Evolutionary conservation across 345 rosid genomes (phyloP).

Genomic region (Corchorus capsularis): DNA sequence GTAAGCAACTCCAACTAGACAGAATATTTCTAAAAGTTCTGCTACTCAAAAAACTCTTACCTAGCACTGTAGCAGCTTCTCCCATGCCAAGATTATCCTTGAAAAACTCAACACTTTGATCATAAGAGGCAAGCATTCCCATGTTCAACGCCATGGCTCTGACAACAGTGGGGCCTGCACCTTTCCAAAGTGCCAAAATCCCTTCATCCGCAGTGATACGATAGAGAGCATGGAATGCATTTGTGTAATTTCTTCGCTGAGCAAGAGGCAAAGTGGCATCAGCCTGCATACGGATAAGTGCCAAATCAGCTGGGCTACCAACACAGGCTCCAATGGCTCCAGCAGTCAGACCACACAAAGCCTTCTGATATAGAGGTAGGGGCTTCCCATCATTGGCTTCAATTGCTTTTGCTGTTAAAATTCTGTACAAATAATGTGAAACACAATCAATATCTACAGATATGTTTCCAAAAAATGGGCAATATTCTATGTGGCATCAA

Average conservation of each 20-base stretch:
- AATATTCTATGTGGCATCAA: too few species aligned
- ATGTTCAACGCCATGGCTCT: slow-evolving; percentile 99
- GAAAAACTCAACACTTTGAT: slow-evolving; percentile 90
- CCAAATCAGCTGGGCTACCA: slow-evolving; percentile 96
- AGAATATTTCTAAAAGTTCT: background rate
- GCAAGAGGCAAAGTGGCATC: slow-evolving; percentile 91
- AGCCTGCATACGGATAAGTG: slow-evolving; percentile 99
- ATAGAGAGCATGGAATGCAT: slow-evolving; percentile 95
- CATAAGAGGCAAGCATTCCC: slow-evolving; percentile 99
- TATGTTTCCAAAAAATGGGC: too few species aligned
- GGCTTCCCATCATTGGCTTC: slow-evolving; percentile 97
- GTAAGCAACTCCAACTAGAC: background rate
- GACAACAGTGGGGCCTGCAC: slow-evolving; percentile 98
- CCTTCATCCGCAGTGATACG: slow-evolving; percentile 89
- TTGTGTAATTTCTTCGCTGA: slow-evolving; percentile 86
- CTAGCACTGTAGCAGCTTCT: slow-evolving; percentile 70
- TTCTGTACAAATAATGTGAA: slow-evolving; percentile 39
- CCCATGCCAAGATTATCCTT: slow-evolving; percentile 76
- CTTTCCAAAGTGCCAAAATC: slow-evolving; percentile 97
- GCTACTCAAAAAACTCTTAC: slow-evolving; percentile 20
- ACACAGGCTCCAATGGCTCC: slow-evolving; percentile 95
- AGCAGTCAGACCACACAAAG: slow-evolving; percentile 95
- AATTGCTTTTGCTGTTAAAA: slow-evolving; percentile 83
- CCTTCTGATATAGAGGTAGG: slow-evolving; percentile 95
- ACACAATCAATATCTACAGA: background rate